Conservation (phyloP, 495 filamentous ascomycete species). For the Neurospora terricola region DNA sequence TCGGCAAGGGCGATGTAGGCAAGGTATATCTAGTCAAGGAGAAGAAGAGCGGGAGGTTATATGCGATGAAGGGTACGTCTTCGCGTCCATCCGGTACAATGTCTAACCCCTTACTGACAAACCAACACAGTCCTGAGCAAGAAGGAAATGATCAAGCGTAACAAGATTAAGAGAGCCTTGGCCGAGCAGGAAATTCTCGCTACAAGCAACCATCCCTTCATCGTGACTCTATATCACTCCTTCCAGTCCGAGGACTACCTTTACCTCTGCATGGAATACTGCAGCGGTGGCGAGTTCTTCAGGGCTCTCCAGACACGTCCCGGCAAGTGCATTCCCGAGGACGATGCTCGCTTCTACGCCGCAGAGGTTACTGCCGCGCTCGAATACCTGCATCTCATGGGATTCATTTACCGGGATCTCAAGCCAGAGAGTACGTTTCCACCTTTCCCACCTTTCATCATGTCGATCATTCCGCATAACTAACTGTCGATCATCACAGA, state of each 20-base stretch:
- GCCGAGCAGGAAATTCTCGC: slow-evolving; percentile 97
- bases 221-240: slow-evolving; percentile 95
- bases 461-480: not conserved
- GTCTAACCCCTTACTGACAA: slow-evolving; percentile 22
- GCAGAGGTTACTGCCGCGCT: slow-evolving; percentile 96
- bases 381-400: slow-evolving; percentile 97
- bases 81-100: not conserved
- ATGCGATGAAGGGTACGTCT: slow-evolving; percentile 90
- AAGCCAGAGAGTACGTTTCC: slow-evolving; percentile 84
- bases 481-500: slow-evolving; percentile 41
- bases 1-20: slow-evolving; percentile 96
- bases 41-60: slow-evolving; percentile 89
- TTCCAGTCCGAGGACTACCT: slow-evolving; percentile 98
- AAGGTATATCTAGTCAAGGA: slow-evolving; percentile 97
- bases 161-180: slow-evolving; percentile 97
- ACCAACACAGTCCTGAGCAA: slow-evolving; percentile 75
- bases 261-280: slow-evolving; percentile 99
- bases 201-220: slow-evolving; percentile 97
- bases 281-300: slow-evolving; percentile 97
- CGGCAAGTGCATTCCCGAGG: slow-evolving; percentile 92
- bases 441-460: not conserved
- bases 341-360: slow-evolving; percentile 94
- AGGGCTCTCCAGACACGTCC: slow-evolving; percentile 91
- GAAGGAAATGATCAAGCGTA: slow-evolving; percentile 99
- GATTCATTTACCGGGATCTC: slow-evolving; percentile 95